Evolutionary conservation across 495 filamentous ascomycete genomes (phyloP).

Genomic region (Penicillium daleae): DNA sequence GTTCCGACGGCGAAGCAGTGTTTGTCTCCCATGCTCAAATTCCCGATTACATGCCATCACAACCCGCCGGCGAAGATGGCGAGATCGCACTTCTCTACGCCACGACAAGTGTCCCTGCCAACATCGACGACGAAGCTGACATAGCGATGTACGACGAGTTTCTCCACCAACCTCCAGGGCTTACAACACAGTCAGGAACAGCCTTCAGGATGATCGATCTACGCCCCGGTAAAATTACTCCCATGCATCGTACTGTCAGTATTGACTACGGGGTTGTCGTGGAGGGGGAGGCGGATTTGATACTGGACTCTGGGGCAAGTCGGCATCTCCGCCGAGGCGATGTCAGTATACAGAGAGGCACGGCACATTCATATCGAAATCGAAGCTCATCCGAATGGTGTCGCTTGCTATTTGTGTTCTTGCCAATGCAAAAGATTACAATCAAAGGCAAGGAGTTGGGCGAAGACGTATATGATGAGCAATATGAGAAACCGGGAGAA

Average conservation of each 20-base stretch:
- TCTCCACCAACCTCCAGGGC: slow-evolving; percentile 37
- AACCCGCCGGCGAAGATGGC: slow-evolving; percentile 39
- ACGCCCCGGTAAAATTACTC: slow-evolving; percentile 66
- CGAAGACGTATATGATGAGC: slow-evolving; percentile 35
- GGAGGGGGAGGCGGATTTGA: slow-evolving; percentile 77
- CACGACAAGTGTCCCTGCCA: slow-evolving; percentile 35
- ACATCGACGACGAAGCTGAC: slow-evolving; percentile 40
- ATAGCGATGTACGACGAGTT: slow-evolving; percentile 41
- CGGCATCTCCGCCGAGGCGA: slow-evolving; percentile 69
- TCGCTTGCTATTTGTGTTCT: slow-evolving; percentile 57
- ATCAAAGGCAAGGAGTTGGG: slow-evolving; percentile 30
- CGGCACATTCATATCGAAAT: slow-evolving; percentile 70
- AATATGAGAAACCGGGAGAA: slow-evolving; percentile 17
- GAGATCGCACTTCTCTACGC: slow-evolving; percentile 45
- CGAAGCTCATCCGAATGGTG: slow-evolving; percentile 52
- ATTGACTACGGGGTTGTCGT: slow-evolving; percentile 72
- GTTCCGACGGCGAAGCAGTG: slow-evolving; percentile 41
- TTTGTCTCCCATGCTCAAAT: slow-evolving; percentile 43
- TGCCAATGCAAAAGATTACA: slow-evolving; percentile 36
- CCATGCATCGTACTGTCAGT: slow-evolving; percentile 71
- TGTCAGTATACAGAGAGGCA: slow-evolving; percentile 65
- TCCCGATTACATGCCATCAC: slow-evolving; percentile 37
- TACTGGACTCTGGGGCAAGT: slow-evolving; percentile 62
- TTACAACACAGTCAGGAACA: slow-evolving; percentile 40
- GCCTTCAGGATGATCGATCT: slow-evolving; percentile 60